These are phyloP conservation scores for Helminthosporium solani DNA, from an alignment of 2,329 filamentous ascomycete species.

Conservation along the genomic window DNA sequence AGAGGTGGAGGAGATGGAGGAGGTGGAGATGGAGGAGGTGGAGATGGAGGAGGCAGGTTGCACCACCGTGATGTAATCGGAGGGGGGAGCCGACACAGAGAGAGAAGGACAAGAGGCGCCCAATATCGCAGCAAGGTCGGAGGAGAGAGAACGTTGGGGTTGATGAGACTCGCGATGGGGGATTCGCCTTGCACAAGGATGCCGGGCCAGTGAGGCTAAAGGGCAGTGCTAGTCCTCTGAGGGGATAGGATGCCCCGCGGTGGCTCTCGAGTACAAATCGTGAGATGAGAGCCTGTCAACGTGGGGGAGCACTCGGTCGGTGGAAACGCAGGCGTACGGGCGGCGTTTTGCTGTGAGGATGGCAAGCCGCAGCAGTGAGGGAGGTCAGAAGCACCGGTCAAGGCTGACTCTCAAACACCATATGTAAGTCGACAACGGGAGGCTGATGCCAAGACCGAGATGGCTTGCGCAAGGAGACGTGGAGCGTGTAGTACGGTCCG, in stretches of 20 bases:
- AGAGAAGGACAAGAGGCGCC: conserved; percentile 17
- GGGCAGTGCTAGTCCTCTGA: conserved; percentile 35
- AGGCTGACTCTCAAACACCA: conserved; percentile 35
- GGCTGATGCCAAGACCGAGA: conserved; percentile 32
- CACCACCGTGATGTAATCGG: conserved; percentile 16
- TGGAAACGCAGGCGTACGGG: conserved; percentile 22
- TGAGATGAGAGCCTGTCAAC: conserved; percentile 24
- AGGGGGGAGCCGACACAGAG: conserved; percentile 8
- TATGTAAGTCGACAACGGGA: conserved; percentile 22
- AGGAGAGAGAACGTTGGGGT: conserved; percentile 22
- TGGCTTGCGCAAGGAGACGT: conserved; percentile 13
- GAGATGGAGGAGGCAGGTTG: conserved; percentile 12
- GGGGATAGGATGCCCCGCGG: conserved; percentile 26
- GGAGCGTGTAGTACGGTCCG: conserved; percentile 19
- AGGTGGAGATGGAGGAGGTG: conserved; percentile 10
- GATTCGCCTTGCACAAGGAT: conserved; percentile 38
- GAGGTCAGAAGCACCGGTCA: conserved; percentile 37
- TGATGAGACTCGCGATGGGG: conserved; percentile 27
- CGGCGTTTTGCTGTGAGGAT: conserved; percentile 23
- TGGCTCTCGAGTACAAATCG: conserved; percentile 21
- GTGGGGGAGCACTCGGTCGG: conserved; percentile 13
- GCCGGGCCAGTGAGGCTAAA: conserved; percentile 25
- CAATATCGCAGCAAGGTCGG: conserved; percentile 25
- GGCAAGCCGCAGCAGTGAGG: conserved; percentile 32
- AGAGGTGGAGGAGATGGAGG: background rate